These are phyloP conservation scores for Colletotrichum kahawae DNA, from an alignment of 2,329 filamentous ascomycete species.

Conservation along the genomic window DNA sequence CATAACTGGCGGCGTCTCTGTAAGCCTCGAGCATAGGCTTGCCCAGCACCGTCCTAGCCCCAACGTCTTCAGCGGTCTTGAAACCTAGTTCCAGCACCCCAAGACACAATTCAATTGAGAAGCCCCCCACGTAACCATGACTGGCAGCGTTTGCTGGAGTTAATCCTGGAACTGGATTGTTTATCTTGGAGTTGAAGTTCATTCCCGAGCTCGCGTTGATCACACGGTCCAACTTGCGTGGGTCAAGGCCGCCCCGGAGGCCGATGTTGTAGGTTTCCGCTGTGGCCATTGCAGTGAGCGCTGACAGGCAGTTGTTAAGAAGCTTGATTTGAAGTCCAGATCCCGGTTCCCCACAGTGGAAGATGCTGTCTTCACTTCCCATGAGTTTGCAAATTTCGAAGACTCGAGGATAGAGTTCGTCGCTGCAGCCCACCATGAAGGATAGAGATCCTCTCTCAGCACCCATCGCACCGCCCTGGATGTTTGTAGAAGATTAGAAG, in stretches of 20 bases:
- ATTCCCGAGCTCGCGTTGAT: conserved; percentile 22
- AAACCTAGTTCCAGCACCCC: conserved; percentile 19
- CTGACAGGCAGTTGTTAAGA: neutral
- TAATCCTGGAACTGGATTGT: neutral
- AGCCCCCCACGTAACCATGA: neutral
- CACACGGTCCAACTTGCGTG: neutral
- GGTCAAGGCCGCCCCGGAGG: conserved; percentile 8
- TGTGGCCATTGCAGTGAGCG: neutral
- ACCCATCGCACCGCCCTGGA: neutral
- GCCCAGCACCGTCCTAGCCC: neutral
- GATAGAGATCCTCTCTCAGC: conserved; percentile 9
- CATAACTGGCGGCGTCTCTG: neutral
- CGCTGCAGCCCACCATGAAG: conserved; percentile 20
- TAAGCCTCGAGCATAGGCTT: neutral
- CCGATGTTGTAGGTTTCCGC: neutral
- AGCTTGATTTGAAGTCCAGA: neutral
- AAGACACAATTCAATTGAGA: conserved; percentile 21
- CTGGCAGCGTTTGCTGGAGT: conserved; percentile 9
- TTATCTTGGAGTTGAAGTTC: conserved; percentile 8
- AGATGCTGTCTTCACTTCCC: conserved; percentile 7
- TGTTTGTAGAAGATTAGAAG: neutral
- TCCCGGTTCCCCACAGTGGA: neutral
- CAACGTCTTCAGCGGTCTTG: neutral
- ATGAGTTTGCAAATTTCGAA: neutral
- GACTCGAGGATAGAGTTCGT: neutral